Evolutionary conservation across 2,329 filamentous ascomycete genomes (phyloP), one percentile per base, ranked within the genome.

Genomic region (Allantophomopsis lycopodina): DNA sequence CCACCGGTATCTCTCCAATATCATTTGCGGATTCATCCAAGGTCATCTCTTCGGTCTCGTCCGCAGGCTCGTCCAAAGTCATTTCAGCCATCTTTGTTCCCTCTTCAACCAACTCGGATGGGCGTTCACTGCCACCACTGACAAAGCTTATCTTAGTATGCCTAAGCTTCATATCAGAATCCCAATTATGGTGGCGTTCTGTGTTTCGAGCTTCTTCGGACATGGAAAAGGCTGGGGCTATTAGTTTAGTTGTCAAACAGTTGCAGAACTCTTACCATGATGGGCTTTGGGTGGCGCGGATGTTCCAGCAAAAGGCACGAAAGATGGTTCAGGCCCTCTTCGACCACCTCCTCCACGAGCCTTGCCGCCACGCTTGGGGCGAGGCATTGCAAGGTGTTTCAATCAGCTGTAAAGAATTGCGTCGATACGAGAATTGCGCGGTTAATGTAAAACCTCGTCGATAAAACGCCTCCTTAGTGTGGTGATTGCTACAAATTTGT

Each of bases 131-230:
- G 16, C 73, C 73, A 28, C 73, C 75, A 51, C 72, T 76, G 43
- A 82, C 66, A 51, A 83, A 83, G 2, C 58, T 54, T 38, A 82
- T 65, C 17, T 61, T 60, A 40, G 67, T 62, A 48, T 78, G 59
- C 42, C 77, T 65, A 37, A 81, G 60, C 46, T 65, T 66, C 37
- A 60, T 56, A 44, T 64, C 62, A 3, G 63, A 55, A 40, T 64
- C 62, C 55, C 65, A 68, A 35, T 60, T 54, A 21, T 59, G 60
- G 32, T 60, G 58, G 14, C 58, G 62, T 50, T 68, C 69, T 11
- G 71, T 74, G 48, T 73, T 75, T 16, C 63, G 64, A 30, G 72
- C 73, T 55, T 76, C 73, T 46, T 79, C 68, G 45, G 64, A 62
- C 55, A 79, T 39, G 10, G 54, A 54, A 37, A 54, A 53, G 14